Conservation (phyloP, 768 basidiomycete genomes). For the Saitozyma podzolica region DNA sequence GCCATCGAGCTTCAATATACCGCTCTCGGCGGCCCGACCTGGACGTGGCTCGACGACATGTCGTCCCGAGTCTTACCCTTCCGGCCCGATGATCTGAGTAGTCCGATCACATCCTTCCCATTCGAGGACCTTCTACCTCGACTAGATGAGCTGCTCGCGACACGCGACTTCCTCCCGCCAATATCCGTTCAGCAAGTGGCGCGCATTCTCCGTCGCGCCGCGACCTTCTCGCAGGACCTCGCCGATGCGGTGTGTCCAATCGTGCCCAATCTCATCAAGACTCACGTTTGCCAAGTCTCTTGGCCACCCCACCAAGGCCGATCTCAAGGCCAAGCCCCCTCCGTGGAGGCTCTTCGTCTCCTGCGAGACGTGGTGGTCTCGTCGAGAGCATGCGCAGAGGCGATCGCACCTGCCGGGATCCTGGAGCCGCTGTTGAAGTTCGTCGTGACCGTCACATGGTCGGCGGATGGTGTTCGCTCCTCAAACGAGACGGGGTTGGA, state of each 20-base stretch:
- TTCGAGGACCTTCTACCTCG: conserved; percentile 37
- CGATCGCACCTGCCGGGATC: conserved; percentile 57
- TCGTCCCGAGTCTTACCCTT: background rate
- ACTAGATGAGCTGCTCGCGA: conserved; percentile 30
- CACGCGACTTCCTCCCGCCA: conserved; percentile 24
- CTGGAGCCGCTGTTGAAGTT: conserved; percentile 74
- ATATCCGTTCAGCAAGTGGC: conserved; percentile 37
- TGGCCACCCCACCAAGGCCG: conserved; percentile 19
- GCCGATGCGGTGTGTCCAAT: conserved; percentile 27
- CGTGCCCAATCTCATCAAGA: conserved; percentile 23
- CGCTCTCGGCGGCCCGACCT: conserved; percentile 19
- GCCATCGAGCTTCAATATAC: conserved; percentile 44
- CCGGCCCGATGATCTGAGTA: conserved; percentile 1
- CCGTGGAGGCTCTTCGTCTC: conserved; percentile 23
- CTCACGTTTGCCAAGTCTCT: conserved; percentile 20
- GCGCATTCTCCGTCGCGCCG: conserved; percentile 31
- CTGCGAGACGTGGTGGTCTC: conserved; percentile 56
- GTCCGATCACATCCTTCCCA: conserved; percentile 20
- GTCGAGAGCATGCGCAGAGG: conserved; percentile 68
- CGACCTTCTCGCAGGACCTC: conserved; percentile 7
- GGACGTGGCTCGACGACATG: conserved; percentile 8
- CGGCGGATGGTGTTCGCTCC: conserved; percentile 13
- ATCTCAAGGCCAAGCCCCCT: conserved; percentile 11
- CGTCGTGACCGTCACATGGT: conserved; percentile 61
- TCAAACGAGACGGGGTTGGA: background rate